Evolutionary conservation across 257 asterid genomes (phyloP).

Genomic region (Sherardia arvensis): DNA sequence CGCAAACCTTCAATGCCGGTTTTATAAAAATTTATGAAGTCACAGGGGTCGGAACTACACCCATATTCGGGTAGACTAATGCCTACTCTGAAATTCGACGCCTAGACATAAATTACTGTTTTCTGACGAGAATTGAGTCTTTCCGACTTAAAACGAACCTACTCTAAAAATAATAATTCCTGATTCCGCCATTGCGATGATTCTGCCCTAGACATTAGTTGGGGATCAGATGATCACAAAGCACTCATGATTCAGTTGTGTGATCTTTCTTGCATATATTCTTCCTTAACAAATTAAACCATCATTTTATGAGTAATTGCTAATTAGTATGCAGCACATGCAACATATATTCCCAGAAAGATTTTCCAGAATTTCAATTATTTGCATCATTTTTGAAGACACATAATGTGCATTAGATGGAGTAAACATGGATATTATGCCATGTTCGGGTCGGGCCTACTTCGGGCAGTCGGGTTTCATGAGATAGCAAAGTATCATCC

Average conservation of each 20-base stretch:
- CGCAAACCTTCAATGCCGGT: too few species aligned
- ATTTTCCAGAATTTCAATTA: neutral
- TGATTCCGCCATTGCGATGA: too few species aligned
- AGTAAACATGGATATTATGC: conserved; percentile 12
- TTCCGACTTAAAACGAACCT: too few species aligned
- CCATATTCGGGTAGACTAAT: too few species aligned
- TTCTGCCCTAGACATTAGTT: neutral
- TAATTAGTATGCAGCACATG: conserved; percentile 14
- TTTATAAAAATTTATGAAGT: too few species aligned
- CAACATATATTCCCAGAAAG: conserved; percentile 15
- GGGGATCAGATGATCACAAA: conserved; percentile 1
- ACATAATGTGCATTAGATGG: conserved; percentile 1
- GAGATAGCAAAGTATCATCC: conserved; percentile 6
- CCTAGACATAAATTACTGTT: too few species aligned
- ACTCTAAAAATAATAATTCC: too few species aligned
- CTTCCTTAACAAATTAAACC: conserved; percentile 8
- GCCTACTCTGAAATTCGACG: too few species aligned
- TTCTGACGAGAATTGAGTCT: too few species aligned
- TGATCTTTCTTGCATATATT: neutral
- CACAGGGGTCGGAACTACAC: too few species aligned
- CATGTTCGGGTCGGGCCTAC: conserved; percentile 1
- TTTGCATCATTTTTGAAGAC: neutral
- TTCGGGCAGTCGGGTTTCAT: neutral
- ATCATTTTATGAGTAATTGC: conserved; percentile 6
- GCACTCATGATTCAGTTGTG: neutral